Evolutionary conservation across 176 grass and related monocot genomes (phyloP).

Genomic region (Metroxylon sagu): DNA sequence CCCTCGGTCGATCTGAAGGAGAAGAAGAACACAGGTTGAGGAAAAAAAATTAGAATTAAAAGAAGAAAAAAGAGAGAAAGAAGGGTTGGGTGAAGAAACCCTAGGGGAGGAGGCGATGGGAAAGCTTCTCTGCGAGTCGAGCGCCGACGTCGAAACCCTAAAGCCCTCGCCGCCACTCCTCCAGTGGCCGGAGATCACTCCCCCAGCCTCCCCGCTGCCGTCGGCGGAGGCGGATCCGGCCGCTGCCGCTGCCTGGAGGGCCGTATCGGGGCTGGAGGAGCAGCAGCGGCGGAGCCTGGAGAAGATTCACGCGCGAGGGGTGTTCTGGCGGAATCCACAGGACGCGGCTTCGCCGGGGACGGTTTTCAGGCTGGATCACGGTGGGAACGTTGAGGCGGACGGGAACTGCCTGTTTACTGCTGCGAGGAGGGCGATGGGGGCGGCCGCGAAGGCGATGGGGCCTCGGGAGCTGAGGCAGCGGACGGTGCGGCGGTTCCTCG

Average conservation of each 20-base stretch:
- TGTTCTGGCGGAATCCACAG: constrained; percentile 52
- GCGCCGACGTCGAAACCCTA: constrained; percentile 56
- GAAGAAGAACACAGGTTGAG: background rate
- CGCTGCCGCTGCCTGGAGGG: constrained; percentile 26
- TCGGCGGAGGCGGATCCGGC: background rate
- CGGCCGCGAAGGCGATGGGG: constrained; percentile 28
- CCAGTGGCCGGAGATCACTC: constrained; percentile 30
- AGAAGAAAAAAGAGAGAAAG: background rate
- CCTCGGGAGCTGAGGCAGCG: constrained; percentile 64
- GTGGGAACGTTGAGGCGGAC: constrained; percentile 80
- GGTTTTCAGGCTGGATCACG: constrained; percentile 76
- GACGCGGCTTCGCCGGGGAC: constrained; percentile 9
- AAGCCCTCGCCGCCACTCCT: constrained; percentile 33
- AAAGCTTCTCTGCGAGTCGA: constrained; percentile 85
- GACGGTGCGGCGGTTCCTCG: constrained; percentile 41
- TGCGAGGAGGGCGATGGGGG: constrained; percentile 39
- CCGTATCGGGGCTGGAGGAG: constrained; percentile 68
- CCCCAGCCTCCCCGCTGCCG: background rate
- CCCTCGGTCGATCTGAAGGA: background rate
- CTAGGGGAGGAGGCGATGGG: constrained; percentile 53
- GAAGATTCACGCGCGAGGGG: constrained; percentile 76
- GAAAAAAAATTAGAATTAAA: background rate
- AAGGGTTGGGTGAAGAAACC: constrained; percentile 27
- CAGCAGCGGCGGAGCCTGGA: constrained; percentile 74
- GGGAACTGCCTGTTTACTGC: constrained; percentile 95